phyloP scores from a whole-genome alignment of 768 basidiomycete species.

The Lactifluus subvellereus region DNA sequence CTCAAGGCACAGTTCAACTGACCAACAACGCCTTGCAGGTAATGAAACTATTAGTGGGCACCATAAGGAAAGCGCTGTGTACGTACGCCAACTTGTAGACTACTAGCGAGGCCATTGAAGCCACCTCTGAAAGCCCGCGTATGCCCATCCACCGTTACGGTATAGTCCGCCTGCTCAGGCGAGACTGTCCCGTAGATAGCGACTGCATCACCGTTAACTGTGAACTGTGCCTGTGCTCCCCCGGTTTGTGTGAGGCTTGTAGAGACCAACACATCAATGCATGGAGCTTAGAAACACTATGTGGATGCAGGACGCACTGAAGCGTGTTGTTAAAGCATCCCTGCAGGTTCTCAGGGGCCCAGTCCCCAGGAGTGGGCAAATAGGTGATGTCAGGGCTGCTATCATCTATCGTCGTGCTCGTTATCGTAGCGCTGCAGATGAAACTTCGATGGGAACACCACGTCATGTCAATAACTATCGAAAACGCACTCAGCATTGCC shows the following conservation, averaged over 20 bases:
- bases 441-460: conserved; percentile 34
- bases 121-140: conserved; percentile 34
- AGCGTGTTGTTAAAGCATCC: conserved; percentile 37
- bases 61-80: background rate
- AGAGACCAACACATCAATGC: background rate
- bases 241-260: conserved; percentile 38
- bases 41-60: background rate
- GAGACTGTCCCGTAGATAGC: conserved; percentile 49
- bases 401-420: conserved; percentile 40
- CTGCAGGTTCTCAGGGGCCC: conserved; percentile 32
- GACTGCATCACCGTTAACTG: conserved; percentile 48
- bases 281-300: background rate
- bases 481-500: conserved; percentile 36
- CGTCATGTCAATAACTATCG: background rate
- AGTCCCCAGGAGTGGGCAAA: conserved; percentile 33
- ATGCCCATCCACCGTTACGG: conserved; percentile 42
- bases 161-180: conserved; percentile 45
- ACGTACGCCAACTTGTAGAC: conserved; percentile 34
- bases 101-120: conserved; percentile 32
- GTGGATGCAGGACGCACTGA: conserved; percentile 35
- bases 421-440: conserved; percentile 44
- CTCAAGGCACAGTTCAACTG: conserved; percentile 8
- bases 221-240: conserved; percentile 39
- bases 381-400: conserved; percentile 37
- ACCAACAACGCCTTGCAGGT: conserved; percentile 28